Percentiles rank a stretch among this genome's conserved stretches.
These are phyloP conservation scores for Clonostachys rosea DNA, from an alignment of 2,329 filamentous ascomycete genomes.

Conservation along the genomic window DNA sequence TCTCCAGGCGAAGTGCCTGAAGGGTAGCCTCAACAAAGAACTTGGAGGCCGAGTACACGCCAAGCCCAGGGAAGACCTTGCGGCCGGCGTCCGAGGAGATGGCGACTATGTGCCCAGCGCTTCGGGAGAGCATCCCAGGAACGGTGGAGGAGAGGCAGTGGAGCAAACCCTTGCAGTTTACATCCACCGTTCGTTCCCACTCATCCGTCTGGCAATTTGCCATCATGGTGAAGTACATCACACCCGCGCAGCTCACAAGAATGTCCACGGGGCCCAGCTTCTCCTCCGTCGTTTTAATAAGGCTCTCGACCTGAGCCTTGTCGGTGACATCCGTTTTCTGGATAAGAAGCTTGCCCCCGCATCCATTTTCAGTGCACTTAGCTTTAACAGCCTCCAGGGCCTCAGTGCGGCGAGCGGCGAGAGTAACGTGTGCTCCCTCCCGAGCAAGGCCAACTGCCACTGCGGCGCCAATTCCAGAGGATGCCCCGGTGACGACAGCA, in stretches of 20 bases:
- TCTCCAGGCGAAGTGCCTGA: slow-evolving; percentile 72
- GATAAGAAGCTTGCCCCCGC: slow-evolving; percentile 61
- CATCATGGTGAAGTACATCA: slow-evolving; percentile 92
- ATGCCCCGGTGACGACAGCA: slow-evolving; percentile 74
- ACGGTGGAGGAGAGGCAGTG: slow-evolving; percentile 67
- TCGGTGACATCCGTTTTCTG: slow-evolving; percentile 71
- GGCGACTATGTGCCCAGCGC: slow-evolving; percentile 69
- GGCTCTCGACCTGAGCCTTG: slow-evolving; percentile 58
- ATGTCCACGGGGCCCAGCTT: slow-evolving; percentile 72
- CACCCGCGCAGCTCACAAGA: slow-evolving; percentile 74
- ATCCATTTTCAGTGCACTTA: slow-evolving; percentile 40
- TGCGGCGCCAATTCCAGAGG: slow-evolving; percentile 74
- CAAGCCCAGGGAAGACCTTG: slow-evolving; percentile 76
- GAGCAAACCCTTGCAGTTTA: slow-evolving; percentile 81
- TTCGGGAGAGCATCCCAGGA: slow-evolving; percentile 66
- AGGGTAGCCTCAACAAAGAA: slow-evolving; percentile 82
- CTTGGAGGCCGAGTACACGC: slow-evolving; percentile 79
- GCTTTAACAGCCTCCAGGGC: slow-evolving; percentile 64
- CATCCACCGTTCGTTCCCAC: slow-evolving; percentile 78
- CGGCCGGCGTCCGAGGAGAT: slow-evolving; percentile 80
- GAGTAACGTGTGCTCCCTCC: slow-evolving; percentile 67
- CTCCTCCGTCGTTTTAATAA: slow-evolving; percentile 53
- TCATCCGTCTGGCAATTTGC: slow-evolving; percentile 67
- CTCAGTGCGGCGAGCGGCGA: slow-evolving; percentile 67
- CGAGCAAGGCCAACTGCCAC: slow-evolving; percentile 63